Conservation (phyloP, 257 asterid species). For the Solanum tarapatanum region DNA sequence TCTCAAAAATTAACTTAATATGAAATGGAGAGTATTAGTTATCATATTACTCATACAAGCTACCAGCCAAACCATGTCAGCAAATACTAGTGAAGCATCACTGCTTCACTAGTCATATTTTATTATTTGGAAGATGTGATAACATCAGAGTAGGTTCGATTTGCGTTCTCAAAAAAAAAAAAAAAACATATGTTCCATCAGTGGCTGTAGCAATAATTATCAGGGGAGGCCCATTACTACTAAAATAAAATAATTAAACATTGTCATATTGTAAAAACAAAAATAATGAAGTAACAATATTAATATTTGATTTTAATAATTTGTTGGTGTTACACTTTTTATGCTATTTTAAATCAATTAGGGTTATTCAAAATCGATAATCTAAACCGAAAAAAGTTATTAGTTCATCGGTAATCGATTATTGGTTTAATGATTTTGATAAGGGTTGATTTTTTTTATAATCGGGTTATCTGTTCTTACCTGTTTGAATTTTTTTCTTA, state of each 20-base stretch:
- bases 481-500: no score
- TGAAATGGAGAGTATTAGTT: no score
- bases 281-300: no score
- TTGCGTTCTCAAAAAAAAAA: no score
- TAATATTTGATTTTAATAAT: neutral
- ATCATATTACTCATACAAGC: neutral
- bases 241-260: neutral
- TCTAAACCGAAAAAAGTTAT: no score
- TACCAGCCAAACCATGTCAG: neutral
- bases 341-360: no score
- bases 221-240: neutral
- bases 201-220: neutral
- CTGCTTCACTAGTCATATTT: neutral
- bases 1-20: no score
- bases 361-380: neutral
- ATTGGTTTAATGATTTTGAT: neutral
- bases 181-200: neutral
- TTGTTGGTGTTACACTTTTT: neutral
- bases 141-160: neutral
- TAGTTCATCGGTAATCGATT: neutral
- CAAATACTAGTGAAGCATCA: neutral
- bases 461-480: no score
- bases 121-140: neutral
- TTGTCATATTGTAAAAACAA: neutral
- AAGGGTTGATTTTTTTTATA: neutral